These are phyloP conservation scores for Globisporangium canariense DNA, from an alignment of 352 stramenopile species.

Conservation along the genomic window DNA sequence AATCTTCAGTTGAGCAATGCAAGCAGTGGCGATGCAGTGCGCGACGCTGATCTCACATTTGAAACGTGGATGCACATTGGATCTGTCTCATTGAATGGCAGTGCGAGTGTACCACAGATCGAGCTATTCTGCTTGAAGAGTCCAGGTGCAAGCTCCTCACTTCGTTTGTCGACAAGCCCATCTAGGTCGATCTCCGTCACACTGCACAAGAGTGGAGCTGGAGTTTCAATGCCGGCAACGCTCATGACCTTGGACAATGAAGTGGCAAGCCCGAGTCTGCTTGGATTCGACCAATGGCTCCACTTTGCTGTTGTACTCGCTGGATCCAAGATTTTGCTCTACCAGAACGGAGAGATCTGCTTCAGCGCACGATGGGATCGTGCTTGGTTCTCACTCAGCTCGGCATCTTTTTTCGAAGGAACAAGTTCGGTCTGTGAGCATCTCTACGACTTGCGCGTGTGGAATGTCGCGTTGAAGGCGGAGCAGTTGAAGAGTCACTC, in stretches of 20 bases:
- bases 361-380: conserved; percentile 6
- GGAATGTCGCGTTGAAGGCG: conserved; percentile 50
- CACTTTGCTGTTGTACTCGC: conserved; percentile 53
- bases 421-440: conserved; percentile 25
- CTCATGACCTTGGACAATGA: not conserved
- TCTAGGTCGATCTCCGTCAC: conserved; percentile 3
- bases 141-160: not conserved
- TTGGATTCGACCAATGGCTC: conserved; percentile 33
- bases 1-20: conserved; percentile 19
- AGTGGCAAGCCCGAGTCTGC: not conserved
- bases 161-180: conserved; percentile 15
- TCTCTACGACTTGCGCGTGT: conserved; percentile 57
- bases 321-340: conserved; percentile 29
- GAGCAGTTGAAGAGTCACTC: conserved; percentile 57
- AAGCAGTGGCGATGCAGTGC: conserved; percentile 12
- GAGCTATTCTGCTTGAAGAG: conserved; percentile 28
- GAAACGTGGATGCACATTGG: conserved; percentile 51
- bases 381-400: not conserved
- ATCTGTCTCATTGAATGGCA: not conserved
- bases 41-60: conserved; percentile 38
- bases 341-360: conserved; percentile 36
- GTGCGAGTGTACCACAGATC: not conserved
- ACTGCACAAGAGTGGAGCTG: not conserved
- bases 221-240: not conserved
- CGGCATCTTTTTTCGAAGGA: not conserved